These are phyloP conservation scores for Gnetum montanum DNA, from an alignment of 75 land plant species.

Conservation along the genomic window DNA sequence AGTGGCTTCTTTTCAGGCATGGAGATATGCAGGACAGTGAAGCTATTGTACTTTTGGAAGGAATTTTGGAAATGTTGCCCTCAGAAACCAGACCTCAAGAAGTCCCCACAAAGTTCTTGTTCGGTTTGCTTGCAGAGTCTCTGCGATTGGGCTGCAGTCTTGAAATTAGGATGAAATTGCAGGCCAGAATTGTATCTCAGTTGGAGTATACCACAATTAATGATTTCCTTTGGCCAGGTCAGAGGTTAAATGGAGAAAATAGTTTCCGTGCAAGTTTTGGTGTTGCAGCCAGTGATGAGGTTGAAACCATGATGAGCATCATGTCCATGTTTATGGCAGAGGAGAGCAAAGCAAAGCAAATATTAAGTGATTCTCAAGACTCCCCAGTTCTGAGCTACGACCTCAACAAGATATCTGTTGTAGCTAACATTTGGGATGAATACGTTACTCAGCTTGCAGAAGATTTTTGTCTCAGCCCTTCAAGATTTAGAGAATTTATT, in stretches of 20 bases:
- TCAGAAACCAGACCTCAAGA: constrained; percentile 23
- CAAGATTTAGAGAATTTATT: constrained; percentile 47
- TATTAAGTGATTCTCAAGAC: constrained; percentile 9
- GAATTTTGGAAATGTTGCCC: constrained; percentile 50
- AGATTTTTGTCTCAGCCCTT: constrained; percentile 31
- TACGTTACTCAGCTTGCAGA: constrained; percentile 44
- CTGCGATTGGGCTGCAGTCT: constrained; percentile 21
- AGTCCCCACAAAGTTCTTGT: constrained; percentile 64
- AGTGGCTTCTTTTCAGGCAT: constrained; percentile 54
- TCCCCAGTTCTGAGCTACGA: background rate
- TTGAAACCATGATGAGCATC: constrained; percentile 53
- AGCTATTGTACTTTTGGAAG: constrained; percentile 21
- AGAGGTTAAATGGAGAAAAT: background rate
- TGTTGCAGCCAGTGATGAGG: constrained; percentile 22
- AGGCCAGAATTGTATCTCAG: constrained; percentile 43
- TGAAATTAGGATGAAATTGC: constrained; percentile 29
- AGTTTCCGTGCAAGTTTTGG: too few species aligned
- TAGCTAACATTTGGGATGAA: constrained; percentile 77
- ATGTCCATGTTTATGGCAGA: constrained; percentile 27
- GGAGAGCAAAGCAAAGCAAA: too few species aligned
- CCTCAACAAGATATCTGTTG: constrained; percentile 8
- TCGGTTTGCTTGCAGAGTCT: constrained; percentile 45
- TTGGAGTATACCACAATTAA: constrained; percentile 53
- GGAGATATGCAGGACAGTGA: constrained; percentile 6
- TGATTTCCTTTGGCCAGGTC: constrained; percentile 30